Evolutionary conservation across 306 rosid genomes (phyloP).

Genomic region (Dalbergia cultrata): DNA sequence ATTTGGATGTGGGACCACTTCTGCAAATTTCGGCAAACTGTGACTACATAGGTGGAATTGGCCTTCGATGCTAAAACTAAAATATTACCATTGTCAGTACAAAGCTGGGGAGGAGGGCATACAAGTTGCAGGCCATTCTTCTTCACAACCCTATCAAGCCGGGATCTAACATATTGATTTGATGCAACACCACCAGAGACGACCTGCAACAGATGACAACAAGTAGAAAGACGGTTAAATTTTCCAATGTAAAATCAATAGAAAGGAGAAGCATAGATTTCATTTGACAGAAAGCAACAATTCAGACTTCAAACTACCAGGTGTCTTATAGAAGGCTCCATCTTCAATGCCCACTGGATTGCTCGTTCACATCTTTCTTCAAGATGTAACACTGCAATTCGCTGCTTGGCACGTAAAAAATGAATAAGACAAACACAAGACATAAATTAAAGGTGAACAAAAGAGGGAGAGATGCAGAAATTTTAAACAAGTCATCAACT

Average conservation of each 20-base stretch:
- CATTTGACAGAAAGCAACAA: slow-evolving; percentile 10
- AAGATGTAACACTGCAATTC: slow-evolving; percentile 89
- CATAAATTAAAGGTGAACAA: slow-evolving; percentile 1
- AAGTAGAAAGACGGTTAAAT: slow-evolving; percentile 32
- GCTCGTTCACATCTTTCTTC: slow-evolving; percentile 97
- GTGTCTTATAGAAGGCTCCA: slow-evolving; percentile 87
- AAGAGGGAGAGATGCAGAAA: slow-evolving; percentile 17
- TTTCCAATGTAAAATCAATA: slow-evolving; percentile 32
- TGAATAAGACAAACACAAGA: slow-evolving; percentile 27
- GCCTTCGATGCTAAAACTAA: slow-evolving; percentile 38
- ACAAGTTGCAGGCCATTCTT: slow-evolving; percentile 73
- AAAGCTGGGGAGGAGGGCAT: slow-evolving; percentile 96
- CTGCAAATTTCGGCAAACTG: slow-evolving; percentile 21
- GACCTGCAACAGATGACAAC: slow-evolving; percentile 63
- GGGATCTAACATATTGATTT: slow-evolving; percentile 82
- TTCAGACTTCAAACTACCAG: slow-evolving; percentile 63
- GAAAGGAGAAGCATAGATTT: slow-evolving; percentile 32
- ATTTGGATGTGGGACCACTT: background rate
- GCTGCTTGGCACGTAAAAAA: slow-evolving; percentile 53
- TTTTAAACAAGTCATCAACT: slow-evolving; percentile 4
- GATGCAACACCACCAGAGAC: slow-evolving; percentile 98
- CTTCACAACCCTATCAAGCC: slow-evolving; percentile 76
- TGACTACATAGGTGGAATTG: background rate
- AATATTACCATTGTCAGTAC: slow-evolving; percentile 91
- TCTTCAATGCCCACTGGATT: slow-evolving; percentile 90